These are phyloP conservation scores for Endothia cerciana DNA, from an alignment of 2,329 filamentous ascomycete genomes.

Conservation along the genomic window DNA sequence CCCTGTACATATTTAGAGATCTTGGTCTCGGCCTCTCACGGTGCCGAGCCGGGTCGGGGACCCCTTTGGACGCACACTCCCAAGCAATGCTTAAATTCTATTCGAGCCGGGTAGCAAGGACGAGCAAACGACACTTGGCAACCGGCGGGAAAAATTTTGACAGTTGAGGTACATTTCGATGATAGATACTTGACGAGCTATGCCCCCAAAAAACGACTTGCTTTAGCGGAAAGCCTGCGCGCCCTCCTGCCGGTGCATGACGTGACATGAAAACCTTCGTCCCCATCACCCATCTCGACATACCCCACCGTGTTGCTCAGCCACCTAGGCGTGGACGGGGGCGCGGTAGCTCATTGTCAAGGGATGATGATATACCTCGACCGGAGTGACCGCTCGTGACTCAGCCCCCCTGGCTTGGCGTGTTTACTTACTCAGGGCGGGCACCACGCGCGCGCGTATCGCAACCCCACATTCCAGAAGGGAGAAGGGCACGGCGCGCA, in stretches of 20 bases:
- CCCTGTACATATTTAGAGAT: slow-evolving; percentile 20
- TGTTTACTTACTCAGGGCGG: neutral
- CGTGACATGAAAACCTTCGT: neutral
- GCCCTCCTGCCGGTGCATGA: neutral
- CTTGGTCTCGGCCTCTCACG: neutral
- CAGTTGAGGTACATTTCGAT: neutral
- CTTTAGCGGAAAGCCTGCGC: neutral
- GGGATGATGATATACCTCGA: no score
- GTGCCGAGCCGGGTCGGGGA: neutral
- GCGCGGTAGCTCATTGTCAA: no score
- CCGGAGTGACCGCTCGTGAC: no score
- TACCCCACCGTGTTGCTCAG: neutral
- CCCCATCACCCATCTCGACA: neutral
- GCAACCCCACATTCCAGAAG: no score
- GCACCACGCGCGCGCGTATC: no score
- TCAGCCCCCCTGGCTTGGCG: neutral
- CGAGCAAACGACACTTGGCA: neutral
- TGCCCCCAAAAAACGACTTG: slow-evolving; percentile 13
- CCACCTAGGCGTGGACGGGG: neutral
- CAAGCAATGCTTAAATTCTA: slow-evolving; percentile 2
- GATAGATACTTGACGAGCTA: slow-evolving; percentile 17
- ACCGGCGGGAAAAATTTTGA: neutral
- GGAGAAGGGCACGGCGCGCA: no score
- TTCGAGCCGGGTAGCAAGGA: slow-evolving; percentile 1
- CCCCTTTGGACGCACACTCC: neutral